Percentiles rank a stretch among this genome's conserved stretches.
These are phyloP conservation scores for Phytomonas sp. DNA, from an alignment of 208 protist species.

Conservation along the genomic window DNA sequence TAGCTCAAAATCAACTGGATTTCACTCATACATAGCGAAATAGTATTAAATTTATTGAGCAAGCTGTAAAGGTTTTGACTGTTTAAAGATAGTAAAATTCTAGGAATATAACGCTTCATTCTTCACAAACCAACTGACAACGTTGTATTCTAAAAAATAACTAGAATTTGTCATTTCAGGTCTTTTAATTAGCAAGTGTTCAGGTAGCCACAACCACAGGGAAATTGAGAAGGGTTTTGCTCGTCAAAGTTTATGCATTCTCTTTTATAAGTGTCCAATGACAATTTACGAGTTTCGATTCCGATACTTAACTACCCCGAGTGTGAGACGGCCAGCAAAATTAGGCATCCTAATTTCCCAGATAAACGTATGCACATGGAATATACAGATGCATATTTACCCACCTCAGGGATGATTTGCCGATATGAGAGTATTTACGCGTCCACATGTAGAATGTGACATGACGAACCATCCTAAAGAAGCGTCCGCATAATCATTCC, in stretches of 20 bases:
- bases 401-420: background rate
- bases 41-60: background rate
- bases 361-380: background rate
- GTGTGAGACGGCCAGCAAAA: background rate
- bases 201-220: background rate
- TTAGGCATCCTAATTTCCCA: background rate
- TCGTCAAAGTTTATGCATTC: background rate
- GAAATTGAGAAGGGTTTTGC: background rate
- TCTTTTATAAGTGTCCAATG: background rate
- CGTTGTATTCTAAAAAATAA: background rate
- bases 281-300: background rate
- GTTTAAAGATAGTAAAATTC: background rate
- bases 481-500: constrained; percentile 68
- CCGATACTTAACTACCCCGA: background rate
- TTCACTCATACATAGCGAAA: background rate
- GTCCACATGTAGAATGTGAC: background rate
- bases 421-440: background rate
- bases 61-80: background rate
- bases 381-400: background rate
- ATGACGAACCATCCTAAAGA: constrained; percentile 10
- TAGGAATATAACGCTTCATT: background rate
- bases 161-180: background rate
- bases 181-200: background rate
- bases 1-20: background rate
- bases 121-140: background rate